phyloP scores from a whole-genome alignment of 139 green algal genomes.

The Micractinium conductrix region DNA sequence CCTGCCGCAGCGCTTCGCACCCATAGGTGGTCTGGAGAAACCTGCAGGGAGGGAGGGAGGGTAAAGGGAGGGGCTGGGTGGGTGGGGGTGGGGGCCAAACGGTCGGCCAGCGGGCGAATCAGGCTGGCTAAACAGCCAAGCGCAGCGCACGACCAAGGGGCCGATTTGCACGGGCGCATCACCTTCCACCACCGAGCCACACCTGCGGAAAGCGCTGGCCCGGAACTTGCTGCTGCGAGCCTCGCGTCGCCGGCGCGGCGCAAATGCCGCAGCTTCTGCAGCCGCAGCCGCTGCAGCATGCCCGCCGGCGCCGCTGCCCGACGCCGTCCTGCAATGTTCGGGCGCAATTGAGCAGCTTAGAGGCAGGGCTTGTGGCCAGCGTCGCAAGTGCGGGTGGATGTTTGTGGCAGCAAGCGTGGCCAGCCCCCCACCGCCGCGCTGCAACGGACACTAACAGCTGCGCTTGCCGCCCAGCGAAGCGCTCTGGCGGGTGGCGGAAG shows the following conservation, averaged over 20 bases:
- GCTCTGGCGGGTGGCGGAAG: conserved; percentile 38
- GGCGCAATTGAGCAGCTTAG: not conserved
- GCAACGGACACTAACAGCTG: conserved; percentile 1
- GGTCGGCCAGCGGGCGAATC: not conserved
- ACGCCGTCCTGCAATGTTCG: not conserved
- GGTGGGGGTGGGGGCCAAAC: not conserved
- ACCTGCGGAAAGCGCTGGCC: conserved; percentile 47
- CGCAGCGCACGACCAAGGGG: not conserved
- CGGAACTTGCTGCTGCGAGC: conserved; percentile 39
- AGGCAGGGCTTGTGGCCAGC: not conserved
- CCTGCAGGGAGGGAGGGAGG: conserved; percentile 9
- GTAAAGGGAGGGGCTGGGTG: too few relatives aligned
- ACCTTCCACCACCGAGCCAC: not conserved
- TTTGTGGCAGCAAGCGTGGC: too few relatives aligned
- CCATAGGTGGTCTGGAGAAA: conserved; percentile 59
- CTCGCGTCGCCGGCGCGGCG: conserved; percentile 8
- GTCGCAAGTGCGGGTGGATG: too few relatives aligned
- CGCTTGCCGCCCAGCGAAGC: not conserved
- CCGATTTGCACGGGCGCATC: not conserved
- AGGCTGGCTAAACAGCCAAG: not conserved
- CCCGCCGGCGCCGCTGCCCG: not conserved
- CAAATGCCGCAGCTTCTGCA: not conserved
- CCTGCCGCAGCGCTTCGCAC: conserved; percentile 28
- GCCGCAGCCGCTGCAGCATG: not conserved
- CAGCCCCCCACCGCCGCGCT: too few relatives aligned